A percentile compares a stretch with the other conserved stretches of the same genome.
Evolutionary conservation across 257 asterid species (phyloP).

Genomic region (Catharanthus roseus): DNA sequence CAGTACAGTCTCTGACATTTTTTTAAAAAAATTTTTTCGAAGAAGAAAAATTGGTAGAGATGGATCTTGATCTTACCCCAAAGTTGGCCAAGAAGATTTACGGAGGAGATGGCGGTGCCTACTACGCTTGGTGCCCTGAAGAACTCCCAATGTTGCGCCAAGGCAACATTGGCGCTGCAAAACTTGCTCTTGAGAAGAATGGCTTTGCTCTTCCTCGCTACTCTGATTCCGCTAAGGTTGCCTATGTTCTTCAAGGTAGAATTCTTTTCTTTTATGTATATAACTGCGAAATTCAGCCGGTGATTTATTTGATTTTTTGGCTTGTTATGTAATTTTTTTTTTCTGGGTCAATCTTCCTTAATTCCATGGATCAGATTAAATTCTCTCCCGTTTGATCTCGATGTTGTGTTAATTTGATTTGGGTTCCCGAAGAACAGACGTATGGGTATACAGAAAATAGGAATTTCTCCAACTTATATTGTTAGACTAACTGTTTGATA

Average conservation of each 20-base stretch:
- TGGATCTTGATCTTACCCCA: slow-evolving; percentile 65
- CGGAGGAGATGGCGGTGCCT: slow-evolving; percentile 77
- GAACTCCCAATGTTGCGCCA: slow-evolving; percentile 58
- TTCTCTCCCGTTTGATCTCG: neutral
- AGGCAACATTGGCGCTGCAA: slow-evolving; percentile 70
- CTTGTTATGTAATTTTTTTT: neutral
- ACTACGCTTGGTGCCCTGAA: slow-evolving; percentile 65
- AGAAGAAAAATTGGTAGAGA: slow-evolving; percentile 1
- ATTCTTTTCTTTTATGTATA: neutral
- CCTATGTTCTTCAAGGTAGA: slow-evolving; percentile 70
- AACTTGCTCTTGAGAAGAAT: slow-evolving; percentile 53
- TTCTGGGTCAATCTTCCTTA: neutral
- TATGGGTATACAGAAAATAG: neutral
- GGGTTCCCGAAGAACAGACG: neutral
- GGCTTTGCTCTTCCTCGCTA: slow-evolving; percentile 58
- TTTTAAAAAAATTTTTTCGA: too few relatives aligned
- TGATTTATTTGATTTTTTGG: neutral
- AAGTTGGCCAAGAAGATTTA: slow-evolving; percentile 47
- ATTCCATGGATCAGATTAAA: neutral
- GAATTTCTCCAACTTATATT: neutral
- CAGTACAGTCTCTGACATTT: too few relatives aligned
- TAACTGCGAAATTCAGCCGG: neutral
- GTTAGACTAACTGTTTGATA: neutral
- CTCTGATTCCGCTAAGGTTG: slow-evolving; percentile 70
- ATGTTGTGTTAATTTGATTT: too few relatives aligned